A percentile compares a stretch with the other conserved stretches of the same genome.
These are phyloP conservation scores for Gaeumannomyces tritici DNA, from an alignment of 2,329 filamentous ascomycete genomes.

Conservation along the genomic window DNA sequence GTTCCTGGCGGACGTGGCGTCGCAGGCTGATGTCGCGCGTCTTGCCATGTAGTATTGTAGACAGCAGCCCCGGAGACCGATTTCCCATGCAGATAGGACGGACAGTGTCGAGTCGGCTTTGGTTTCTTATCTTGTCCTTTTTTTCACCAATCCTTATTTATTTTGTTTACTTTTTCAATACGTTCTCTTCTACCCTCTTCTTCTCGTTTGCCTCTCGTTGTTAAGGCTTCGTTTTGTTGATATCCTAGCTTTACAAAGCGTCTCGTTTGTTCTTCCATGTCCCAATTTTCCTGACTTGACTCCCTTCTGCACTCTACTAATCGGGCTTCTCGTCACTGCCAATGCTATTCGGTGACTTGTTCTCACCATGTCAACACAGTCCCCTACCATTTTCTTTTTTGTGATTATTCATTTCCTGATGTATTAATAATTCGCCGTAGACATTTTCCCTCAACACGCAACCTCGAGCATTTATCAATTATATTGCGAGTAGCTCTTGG, in stretches of 20 bases:
- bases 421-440: not conserved
- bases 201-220: not conserved
- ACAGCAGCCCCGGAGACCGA: not conserved
- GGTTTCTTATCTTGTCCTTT: not conserved
- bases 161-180: not conserved
- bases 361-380: not conserved
- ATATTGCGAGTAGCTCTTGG: too few relatives aligned
- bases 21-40: not conserved
- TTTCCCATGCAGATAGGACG: not conserved
- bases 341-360: not conserved
- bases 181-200: conserved; percentile 1
- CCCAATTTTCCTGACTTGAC: not conserved
- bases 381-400: not conserved
- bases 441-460: not conserved
- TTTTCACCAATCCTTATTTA: not conserved
- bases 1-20: not conserved
- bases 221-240: not conserved
- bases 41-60: not conserved
- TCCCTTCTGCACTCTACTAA: too few relatives aligned
- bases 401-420: not conserved
- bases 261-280: not conserved
- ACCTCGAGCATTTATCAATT: too few relatives aligned
- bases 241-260: not conserved
- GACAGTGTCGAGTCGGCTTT: too few relatives aligned
- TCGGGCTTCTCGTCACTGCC: not conserved